These are phyloP conservation scores for Fusarium buharicum DNA, from an alignment of 2,329 filamentous ascomycete species.

Conservation along the genomic window DNA sequence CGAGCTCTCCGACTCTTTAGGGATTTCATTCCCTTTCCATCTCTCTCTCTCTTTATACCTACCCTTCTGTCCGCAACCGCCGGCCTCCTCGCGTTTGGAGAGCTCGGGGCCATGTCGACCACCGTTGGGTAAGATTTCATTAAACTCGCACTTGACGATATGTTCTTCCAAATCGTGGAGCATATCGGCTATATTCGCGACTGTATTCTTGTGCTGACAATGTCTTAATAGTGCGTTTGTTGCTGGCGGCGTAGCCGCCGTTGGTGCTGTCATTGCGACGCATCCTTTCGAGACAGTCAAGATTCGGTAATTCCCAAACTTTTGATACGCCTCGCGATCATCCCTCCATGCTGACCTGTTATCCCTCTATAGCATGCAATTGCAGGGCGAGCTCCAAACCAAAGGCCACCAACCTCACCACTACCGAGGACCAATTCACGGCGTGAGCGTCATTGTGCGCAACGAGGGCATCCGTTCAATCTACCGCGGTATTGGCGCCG, in stretches of 20 bases:
- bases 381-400: constrained; percentile 93
- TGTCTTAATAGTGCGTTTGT: constrained; percentile 77
- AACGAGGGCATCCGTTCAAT: constrained; percentile 90
- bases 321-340: background rate
- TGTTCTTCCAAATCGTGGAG: background rate
- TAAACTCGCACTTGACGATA: background rate
- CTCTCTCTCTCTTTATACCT: constrained; percentile 6
- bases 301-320: constrained; percentile 75
- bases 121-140: constrained; percentile 51
- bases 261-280: constrained; percentile 95
- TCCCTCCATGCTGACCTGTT: constrained; percentile 10
- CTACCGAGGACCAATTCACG: constrained; percentile 92
- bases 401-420: constrained; percentile 86
- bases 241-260: constrained; percentile 94
- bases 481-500: constrained; percentile 88
- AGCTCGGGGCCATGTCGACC: constrained; percentile 44
- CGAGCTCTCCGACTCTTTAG: constrained; percentile 37
- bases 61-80: constrained; percentile 5
- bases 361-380: constrained; percentile 74
- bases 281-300: constrained; percentile 99
- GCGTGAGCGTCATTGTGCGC: constrained; percentile 85
- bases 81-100: constrained; percentile 33
- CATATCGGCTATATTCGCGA: constrained; percentile 15
- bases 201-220: constrained; percentile 17
- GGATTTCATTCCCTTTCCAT: constrained; percentile 15